A percentile compares a stretch with the other conserved stretches of the same genome.
Evolutionary conservation across 148 eudicot genomes (phyloP).

Genomic region (Drosera capensis): DNA sequence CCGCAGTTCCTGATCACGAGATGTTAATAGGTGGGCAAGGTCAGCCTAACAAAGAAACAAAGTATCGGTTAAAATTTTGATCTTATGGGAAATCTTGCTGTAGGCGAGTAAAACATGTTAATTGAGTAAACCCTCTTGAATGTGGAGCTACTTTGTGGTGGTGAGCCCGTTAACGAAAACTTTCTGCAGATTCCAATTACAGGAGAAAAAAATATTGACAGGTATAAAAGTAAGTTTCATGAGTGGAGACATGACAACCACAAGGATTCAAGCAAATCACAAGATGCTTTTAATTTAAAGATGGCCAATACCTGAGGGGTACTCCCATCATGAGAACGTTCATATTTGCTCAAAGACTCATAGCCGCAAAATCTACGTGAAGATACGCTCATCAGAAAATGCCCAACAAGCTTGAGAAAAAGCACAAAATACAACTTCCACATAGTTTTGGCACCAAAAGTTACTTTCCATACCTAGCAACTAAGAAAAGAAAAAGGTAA

Average conservation of each 20-base stretch:
- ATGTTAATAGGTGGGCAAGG: slow-evolving; percentile 90
- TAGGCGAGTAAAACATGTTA: no score
- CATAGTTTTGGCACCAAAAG: no score
- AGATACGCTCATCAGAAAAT: background rate
- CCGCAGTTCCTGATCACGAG: slow-evolving; percentile 95
- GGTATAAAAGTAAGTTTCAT: no score
- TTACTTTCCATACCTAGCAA: no score
- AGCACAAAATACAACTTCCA: background rate
- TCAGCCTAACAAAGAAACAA: slow-evolving; percentile 55
- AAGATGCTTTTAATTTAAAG: background rate
- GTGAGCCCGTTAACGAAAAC: no score
- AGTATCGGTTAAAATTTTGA: background rate
- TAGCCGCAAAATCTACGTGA: slow-evolving; percentile 60
- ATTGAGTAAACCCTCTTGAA: no score
- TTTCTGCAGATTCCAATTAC: no score
- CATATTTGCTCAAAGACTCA: slow-evolving; percentile 97
- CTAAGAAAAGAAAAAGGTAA: background rate
- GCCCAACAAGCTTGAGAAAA: background rate
- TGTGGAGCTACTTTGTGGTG: no score
- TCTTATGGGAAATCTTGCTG: no score
- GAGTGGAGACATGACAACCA: no score
- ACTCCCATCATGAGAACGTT: slow-evolving; percentile 57
- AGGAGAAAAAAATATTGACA: no score
- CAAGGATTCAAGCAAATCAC: no score
- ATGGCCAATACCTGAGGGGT: slow-evolving; percentile 68